A percentile compares a stretch with the other conserved stretches of the same genome.
phyloP scores from a whole-genome alignment of 352 stramenopile species.

The Phytophthora pinifolia region DNA sequence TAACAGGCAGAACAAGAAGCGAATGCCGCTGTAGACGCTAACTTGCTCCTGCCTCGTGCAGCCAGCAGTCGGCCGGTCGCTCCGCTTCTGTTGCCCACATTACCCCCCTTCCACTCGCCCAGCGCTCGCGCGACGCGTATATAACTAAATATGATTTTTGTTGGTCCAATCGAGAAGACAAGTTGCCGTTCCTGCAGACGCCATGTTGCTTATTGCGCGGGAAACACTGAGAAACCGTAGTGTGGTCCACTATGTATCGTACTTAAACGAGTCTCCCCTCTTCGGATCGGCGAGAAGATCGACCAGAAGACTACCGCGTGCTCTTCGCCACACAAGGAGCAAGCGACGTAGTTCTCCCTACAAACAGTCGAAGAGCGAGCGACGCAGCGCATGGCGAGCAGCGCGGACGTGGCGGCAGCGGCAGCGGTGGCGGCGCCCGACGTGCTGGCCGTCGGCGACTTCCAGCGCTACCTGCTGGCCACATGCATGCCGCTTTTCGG shows the following conservation, averaged over 20 bases:
- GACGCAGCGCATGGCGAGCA: conserved; percentile 29
- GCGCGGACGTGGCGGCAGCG: conserved; percentile 22
- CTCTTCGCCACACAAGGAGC: conserved; percentile 13
- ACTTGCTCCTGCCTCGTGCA: not conserved
- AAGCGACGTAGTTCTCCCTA: not conserved
- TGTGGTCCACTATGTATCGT: too few relatives aligned
- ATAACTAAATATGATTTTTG: conserved; percentile 42
- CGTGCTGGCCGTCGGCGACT: conserved; percentile 42
- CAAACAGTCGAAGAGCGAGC: not conserved
- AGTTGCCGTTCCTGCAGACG: conserved; percentile 1
- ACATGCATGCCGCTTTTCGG: conserved; percentile 72
- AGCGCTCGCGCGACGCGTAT: conserved; percentile 18
- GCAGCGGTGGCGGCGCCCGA: too few relatives aligned
- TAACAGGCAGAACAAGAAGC: conserved; percentile 96
- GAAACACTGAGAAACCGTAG: too few relatives aligned
- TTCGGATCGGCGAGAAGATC: too few relatives aligned
- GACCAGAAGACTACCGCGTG: not conserved
- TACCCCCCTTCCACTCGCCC: too few relatives aligned
- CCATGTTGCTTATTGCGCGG: too few relatives aligned
- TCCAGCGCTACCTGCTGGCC: conserved; percentile 63
- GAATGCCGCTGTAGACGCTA: conserved; percentile 57
- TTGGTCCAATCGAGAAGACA: conserved; percentile 1
- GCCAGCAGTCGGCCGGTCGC: not conserved
- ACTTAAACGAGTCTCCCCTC: too few relatives aligned
- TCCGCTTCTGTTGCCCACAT: too few relatives aligned